Base-by-base conservation (phyloP, 768 basidiomycete genomes). In the Serendipita indica region DNA sequence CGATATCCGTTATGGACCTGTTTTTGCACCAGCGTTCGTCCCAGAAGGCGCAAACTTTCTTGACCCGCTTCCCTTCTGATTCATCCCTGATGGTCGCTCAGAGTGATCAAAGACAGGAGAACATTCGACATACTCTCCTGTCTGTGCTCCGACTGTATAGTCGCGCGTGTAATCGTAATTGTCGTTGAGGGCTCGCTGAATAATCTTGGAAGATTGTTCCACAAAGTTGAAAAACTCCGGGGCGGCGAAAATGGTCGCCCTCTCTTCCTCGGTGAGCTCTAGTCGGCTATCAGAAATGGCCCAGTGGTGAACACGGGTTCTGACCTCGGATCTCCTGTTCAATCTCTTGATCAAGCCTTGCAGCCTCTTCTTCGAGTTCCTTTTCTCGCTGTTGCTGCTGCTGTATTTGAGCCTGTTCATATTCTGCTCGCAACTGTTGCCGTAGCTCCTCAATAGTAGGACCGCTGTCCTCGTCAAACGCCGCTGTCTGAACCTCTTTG, bases 161-260 rank as follows among this genome's bases (percentile, higher is more conserved):
- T 99, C 96, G 33, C 87, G 83, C 64, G 91, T 89, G 65, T 98
- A 97, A 69, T 99, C 96, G 69, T 99, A 99, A 27, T 81, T 81
- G 65, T 98, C 96, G 66, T 89, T 96, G 62, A 98, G 72, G 20
- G 94, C 96, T 54, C 96, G 77, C 68, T 98, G 90, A 10, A 97
- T 81, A 45, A 98, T 91, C 72, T 94, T 94, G 20, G 89, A 90
- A 6, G 90, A 93, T 64, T 86, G 82, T 67, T 96, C 91, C 14
- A 99, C 83, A 69, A 99, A 99, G 63, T 91, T 86, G 14, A 88
- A 71, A 68, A 98, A 97, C 66, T 92, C 90, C 0, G 92, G 89
- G 5, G 86, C 86, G n/a, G 82, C 73, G 62, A 91, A 75, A 57
- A 97, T 88, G 63, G 80, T 82, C 0, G 79, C 73, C 39, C 86